Base-by-base conservation (phyloP, 139 green algal species). In the Pycnococcus provasolii region DNA sequence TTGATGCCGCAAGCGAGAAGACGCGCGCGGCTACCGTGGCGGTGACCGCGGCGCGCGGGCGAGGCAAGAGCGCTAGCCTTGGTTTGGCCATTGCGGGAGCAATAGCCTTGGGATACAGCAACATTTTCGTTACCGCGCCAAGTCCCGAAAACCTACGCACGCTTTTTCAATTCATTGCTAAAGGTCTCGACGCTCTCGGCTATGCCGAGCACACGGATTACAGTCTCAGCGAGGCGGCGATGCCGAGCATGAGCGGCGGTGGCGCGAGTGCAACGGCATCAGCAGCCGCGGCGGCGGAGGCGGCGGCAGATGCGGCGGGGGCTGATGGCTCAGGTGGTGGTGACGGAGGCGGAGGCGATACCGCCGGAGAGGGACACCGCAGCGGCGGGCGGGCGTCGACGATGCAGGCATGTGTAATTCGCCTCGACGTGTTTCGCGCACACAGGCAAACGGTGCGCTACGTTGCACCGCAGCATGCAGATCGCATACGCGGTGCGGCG, bases 121-220 rank as follows among this genome's bases (percentile, higher is more conserved):
- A 98, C 82, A 96, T 97, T 74, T 98, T 97, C 65, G 92, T 98
- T 50, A 97, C 92, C 2, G 88, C 91, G 2, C 92, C 92, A 2
- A 91, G 82, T 1, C 92, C 92, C 1, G 92, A 98, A 78, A 98
- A 98, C 81, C 75, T 97, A 75, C 80, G 81, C 37, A 98, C 92
- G 6, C 86, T 98, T 45, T 98, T 98, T 63, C 86, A 96, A 77
- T 98, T 98, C 77, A 79, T 97, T 60, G 88, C 94, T 79, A 95
- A 96, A 76, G 87, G 84, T 59, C 79, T 96, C 60, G 89, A 95
- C 53, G 73, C 79, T 13, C 77, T 95, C 58, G 89, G 76, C 6
- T 96, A 92, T 79, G 90, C 91, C 46, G 75, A 97, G 82, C 91
- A 97, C 80, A 86, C 94, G 5, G 91, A 98, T 79, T 98, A 97